Evolutionary conservation across 192 early-diverging fungal genomes (phyloP).

Genomic region (Obelidium mucronatum): DNA sequence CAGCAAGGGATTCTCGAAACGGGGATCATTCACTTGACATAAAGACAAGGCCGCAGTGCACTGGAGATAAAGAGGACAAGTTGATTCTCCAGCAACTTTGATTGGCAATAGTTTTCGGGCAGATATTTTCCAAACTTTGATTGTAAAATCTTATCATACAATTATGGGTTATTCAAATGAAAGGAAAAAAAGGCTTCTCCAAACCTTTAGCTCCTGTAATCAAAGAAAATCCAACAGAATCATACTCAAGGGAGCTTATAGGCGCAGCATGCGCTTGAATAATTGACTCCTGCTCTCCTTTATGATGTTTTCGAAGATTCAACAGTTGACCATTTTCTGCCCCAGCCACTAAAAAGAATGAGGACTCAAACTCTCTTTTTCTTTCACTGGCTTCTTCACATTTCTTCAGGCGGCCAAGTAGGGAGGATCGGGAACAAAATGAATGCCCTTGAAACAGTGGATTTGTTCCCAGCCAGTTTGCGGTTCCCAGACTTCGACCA

Average conservation of each 20-base stretch:
- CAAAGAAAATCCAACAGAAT: slow-evolving; percentile 26
- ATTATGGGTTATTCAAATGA: not conserved
- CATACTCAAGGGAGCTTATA: slow-evolving; percentile 31
- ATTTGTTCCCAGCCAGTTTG: slow-evolving; percentile 5
- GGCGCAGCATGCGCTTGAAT: slow-evolving; percentile 42
- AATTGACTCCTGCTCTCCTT: slow-evolving; percentile 24
- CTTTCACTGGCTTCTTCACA: slow-evolving; percentile 22
- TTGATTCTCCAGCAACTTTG: not conserved
- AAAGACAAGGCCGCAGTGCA: slow-evolving; percentile 6
- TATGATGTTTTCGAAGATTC: not conserved
- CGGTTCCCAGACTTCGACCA: slow-evolving; percentile 33
- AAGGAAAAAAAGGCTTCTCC: slow-evolving; percentile 2
- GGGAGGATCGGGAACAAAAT: slow-evolving; percentile 13
- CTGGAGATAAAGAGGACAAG: not conserved
- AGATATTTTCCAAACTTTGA: slow-evolving; percentile 43
- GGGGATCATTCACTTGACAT: not conserved
- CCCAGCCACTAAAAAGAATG: slow-evolving; percentile 38
- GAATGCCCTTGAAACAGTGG: slow-evolving; percentile 25
- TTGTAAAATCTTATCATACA: slow-evolving; percentile 4
- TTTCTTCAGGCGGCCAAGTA: too few species aligned
- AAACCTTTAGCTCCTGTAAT: slow-evolving; percentile 37
- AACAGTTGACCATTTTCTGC: slow-evolving; percentile 41
- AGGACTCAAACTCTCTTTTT: not conserved
- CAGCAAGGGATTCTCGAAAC: not conserved
- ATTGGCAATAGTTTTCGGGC: not conserved